Base-by-base conservation (phyloP, 768 basidiomycete species). In the Suillus hirtellus region DNA sequence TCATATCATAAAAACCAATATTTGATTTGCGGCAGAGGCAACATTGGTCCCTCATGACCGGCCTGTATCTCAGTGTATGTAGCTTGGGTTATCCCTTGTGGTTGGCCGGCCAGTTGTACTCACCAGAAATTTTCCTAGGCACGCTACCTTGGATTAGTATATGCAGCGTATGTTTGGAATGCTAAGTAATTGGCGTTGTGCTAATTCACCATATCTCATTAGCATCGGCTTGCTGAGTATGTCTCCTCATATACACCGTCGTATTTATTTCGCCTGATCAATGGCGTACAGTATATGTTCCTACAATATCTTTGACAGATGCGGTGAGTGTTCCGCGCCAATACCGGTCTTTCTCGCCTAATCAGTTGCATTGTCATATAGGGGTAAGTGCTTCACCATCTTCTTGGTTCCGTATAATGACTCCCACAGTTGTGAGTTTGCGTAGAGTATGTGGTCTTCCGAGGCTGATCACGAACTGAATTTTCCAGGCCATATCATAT, bases 101-200 rank as follows among this genome's bases (percentile, higher is more conserved):
- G 24, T 49, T 9, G 24, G 14, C 15, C 8, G 47, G 14, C 8
- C 8, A 55, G 35, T 15, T 21, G 8, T 38, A 8, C 35, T 55
- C n/a, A 55, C 21, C 24, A 9, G 3, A 37, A 4, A 15, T 3
- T 54, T 7, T 54, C 8, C 8, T 15, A 55, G 54, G 7, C 35
- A 4, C 54, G 54, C 35, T 55, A 55, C 14, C 54, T 55, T 55
- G 54, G 54, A 55, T 38, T 55, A 37, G 14, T 37, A 15, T 55
- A 55, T 8, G n/a, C n/a, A 6, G n/a, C 11, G 54, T 55, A 55
- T 38, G 37, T 55, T 55, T 15, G 8, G n/a, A 21, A 21, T n/a
- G 14, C 54, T 15, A 55, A 37, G 14, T 15, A 9, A 9, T 55
- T 8, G n/a, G 3, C 8, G 6, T 7, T 38, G 14, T 15, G 35